Conservation (phyloP, 805 yeast species). For the Brettanomyces sp. region DNA sequence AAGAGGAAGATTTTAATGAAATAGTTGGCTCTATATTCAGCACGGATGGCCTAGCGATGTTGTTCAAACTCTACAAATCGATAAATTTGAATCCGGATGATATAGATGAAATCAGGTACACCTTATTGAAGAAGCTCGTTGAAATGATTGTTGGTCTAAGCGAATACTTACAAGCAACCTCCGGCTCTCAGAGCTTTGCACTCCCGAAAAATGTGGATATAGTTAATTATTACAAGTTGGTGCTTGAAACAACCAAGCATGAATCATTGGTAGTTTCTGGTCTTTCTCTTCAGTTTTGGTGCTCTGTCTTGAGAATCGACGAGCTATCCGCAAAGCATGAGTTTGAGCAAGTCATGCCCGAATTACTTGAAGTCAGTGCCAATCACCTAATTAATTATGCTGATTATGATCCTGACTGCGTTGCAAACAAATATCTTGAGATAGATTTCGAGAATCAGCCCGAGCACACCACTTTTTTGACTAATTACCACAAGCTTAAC, state of each 20-base stretch:
- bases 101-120: slow-evolving; percentile 63
- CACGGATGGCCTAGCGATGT: slow-evolving; percentile 61
- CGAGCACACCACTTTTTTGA: slow-evolving; percentile 67
- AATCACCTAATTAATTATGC: slow-evolving; percentile 69
- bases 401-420: slow-evolving; percentile 54
- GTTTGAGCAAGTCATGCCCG: slow-evolving; percentile 50
- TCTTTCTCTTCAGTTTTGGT: slow-evolving; percentile 89
- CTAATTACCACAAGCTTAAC: slow-evolving; percentile 71
- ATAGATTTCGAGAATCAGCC: slow-evolving; percentile 83
- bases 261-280: slow-evolving; percentile 87
- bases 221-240: slow-evolving; percentile 59
- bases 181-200: slow-evolving; percentile 18
- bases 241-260: slow-evolving; percentile 72
- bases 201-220: slow-evolving; percentile 51
- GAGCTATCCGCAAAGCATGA: slow-evolving; percentile 52
- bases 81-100: slow-evolving; percentile 58
- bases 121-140: slow-evolving; percentile 78
- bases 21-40: slow-evolving; percentile 74
- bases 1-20: slow-evolving; percentile 60
- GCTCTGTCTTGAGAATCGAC: slow-evolving; percentile 75
- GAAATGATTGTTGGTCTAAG: slow-evolving; percentile 87
- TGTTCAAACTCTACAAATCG: slow-evolving; percentile 53
- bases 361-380: slow-evolving; percentile 66
- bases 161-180: slow-evolving; percentile 39
- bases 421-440: slow-evolving; percentile 59